A percentile compares a stretch with the other conserved stretches of the same genome.
These are phyloP conservation scores for Setomelanomma holmii DNA, from an alignment of 2,329 filamentous ascomycete species.

Conservation along the genomic window DNA sequence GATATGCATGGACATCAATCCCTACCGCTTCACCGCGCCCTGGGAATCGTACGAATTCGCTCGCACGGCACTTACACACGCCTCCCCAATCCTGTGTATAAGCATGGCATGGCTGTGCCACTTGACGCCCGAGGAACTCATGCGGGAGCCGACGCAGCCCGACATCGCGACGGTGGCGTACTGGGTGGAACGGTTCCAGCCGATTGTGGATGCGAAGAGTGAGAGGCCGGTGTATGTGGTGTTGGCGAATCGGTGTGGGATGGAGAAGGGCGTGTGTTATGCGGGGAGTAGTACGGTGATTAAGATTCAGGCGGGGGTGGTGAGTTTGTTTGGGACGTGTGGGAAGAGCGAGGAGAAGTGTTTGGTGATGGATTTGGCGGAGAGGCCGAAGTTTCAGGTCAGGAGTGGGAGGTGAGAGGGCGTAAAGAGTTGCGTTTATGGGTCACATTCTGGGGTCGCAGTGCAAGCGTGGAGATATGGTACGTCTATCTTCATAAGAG, in stretches of 20 bases:
- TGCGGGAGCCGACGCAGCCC: conserved; percentile 60
- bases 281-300: conserved; percentile 77
- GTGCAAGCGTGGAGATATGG: too few relatives aligned
- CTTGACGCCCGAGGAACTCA: conserved; percentile 56
- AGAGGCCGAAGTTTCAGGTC: conserved; percentile 46
- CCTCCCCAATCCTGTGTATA: conserved; percentile 70
- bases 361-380: conserved; percentile 70
- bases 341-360: conserved; percentile 74
- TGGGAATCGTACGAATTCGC: conserved; percentile 66
- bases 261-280: conserved; percentile 71
- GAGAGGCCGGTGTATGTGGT: conserved; percentile 69
- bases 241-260: conserved; percentile 73
- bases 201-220: conserved; percentile 51
- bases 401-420: conserved; percentile 30
- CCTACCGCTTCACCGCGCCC: conserved; percentile 65
- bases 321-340: conserved; percentile 72
- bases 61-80: conserved; percentile 63
- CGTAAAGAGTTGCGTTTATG: not conserved
- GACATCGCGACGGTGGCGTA: conserved; percentile 78
- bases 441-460: too few relatives aligned
- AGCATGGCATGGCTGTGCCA: conserved; percentile 80
- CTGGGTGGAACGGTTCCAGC: conserved; percentile 76
- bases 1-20: conserved; percentile 68
- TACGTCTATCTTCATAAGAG: too few relatives aligned
- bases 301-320: conserved; percentile 68